phyloP scores from a whole-genome alignment of 148 eudicot species.

The Rhododendron kiyosumense region DNA sequence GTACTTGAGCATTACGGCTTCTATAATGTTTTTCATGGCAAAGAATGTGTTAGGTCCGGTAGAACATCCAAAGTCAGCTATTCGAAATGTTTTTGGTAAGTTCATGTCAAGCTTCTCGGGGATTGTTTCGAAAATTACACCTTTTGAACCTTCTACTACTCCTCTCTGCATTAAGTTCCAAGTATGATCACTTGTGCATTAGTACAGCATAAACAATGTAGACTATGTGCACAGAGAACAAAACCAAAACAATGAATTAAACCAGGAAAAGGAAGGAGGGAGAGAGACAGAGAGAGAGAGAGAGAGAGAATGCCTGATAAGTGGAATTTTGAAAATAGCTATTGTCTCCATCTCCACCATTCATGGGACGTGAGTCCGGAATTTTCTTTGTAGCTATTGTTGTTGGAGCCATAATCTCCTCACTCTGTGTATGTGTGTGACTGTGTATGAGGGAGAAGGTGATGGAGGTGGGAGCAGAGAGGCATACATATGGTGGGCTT shows the following conservation, averaged over 20 bases:
- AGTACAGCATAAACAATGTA: background rate
- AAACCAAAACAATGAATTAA: no score
- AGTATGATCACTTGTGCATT: background rate
- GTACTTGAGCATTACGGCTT: background rate
- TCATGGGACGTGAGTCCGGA: background rate
- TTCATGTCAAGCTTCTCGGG: conserved; percentile 9
- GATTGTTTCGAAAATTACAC: conserved; percentile 12
- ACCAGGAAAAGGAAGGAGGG: no score
- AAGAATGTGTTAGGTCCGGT: conserved; percentile 17
- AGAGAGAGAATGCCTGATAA: background rate
- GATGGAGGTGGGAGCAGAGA: background rate
- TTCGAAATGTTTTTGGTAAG: background rate
- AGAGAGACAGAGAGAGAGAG: background rate
- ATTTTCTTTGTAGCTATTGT: background rate
- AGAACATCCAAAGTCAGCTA: conserved; percentile 19
- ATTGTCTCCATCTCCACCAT: background rate
- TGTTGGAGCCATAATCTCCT: background rate
- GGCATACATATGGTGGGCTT: background rate
- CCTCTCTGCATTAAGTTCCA: background rate
- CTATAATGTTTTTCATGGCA: conserved; percentile 5
- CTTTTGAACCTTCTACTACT: background rate
- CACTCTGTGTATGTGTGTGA: background rate
- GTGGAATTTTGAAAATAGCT: background rate
- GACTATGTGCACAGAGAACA: no score
- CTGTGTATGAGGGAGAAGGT: background rate